Evolutionary conservation across 2,329 filamentous ascomycete species (phyloP).

Genomic region (Rhexocercosporidium sp.): DNA sequence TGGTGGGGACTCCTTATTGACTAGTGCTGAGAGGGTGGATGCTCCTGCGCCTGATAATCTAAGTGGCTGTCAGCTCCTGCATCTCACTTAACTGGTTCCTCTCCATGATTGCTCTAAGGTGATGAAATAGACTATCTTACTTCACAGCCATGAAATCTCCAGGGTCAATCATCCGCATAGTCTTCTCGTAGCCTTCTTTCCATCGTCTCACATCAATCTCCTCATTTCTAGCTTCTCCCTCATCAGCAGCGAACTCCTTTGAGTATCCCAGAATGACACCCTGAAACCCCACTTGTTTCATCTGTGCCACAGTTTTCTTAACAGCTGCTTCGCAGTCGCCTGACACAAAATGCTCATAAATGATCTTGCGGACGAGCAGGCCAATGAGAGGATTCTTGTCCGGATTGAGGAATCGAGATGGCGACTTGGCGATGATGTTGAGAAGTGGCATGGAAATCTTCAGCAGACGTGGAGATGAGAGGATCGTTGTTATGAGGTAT

Average conservation of each 20-base stretch:
- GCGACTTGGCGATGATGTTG: conserved; percentile 4
- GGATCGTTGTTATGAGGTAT: conserved; percentile 9
- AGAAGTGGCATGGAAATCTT: conserved; percentile 14
- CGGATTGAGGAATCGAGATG: conserved; percentile 46
- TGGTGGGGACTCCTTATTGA: conserved; percentile 47
- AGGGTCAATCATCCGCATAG: conserved; percentile 55
- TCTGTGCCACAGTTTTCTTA: conserved; percentile 60
- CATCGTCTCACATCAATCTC: conserved; percentile 42
- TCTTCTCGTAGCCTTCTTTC: conserved; percentile 58
- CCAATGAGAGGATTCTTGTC: conserved; percentile 75
- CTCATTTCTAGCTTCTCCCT: conserved; percentile 9
- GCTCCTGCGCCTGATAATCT: conserved; percentile 55
- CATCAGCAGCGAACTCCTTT: conserved; percentile 61
- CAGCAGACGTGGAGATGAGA: conserved; percentile 17
- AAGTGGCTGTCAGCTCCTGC: neutral
- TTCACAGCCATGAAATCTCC: conserved; percentile 59
- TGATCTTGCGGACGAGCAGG: conserved; percentile 74
- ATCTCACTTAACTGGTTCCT: neutral
- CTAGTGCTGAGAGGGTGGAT: conserved; percentile 48
- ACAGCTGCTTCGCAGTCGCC: conserved; percentile 75
- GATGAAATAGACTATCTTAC: conserved; percentile 39
- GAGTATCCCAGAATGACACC: conserved; percentile 87
- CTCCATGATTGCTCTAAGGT: neutral
- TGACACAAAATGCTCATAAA: conserved; percentile 88
- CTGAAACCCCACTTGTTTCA: conserved; percentile 76